Conservation (phyloP, 495 filamentous ascomycete genomes). For the Aspergillus cristatus region DNA sequence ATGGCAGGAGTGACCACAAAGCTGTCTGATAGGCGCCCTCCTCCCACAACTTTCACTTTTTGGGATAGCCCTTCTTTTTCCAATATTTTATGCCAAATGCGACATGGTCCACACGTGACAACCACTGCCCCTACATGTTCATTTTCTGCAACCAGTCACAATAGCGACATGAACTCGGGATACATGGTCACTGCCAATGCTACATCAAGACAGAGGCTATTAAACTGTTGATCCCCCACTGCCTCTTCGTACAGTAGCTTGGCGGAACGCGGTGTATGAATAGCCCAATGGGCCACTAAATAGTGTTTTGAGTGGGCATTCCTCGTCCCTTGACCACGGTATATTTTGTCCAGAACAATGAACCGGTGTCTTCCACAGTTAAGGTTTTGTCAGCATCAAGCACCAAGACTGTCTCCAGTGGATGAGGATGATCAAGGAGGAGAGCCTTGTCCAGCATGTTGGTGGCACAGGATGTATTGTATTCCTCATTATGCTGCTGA, state of each 20-base stretch:
- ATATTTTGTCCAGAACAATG: conserved; percentile 41
- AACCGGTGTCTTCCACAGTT: conserved; percentile 43
- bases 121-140: conserved; percentile 42
- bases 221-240: conserved; percentile 31
- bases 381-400: conserved; percentile 54
- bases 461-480: conserved; percentile 32
- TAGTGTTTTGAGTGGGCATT: conserved; percentile 32
- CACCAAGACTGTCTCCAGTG: conserved; percentile 38
- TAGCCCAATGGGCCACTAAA: conserved; percentile 44
- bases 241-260: conserved; percentile 49
- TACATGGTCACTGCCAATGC: conserved; percentile 37
- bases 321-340: conserved; percentile 2
- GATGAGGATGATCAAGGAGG: conserved; percentile 3
- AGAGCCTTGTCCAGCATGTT: conserved; percentile 31
- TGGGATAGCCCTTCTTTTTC: conserved; percentile 33
- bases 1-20: conserved; percentile 43
- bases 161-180: conserved; percentile 38
- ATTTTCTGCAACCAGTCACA: conserved; percentile 25
- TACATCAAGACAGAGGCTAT: conserved; percentile 37
- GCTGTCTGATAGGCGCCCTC: conserved; percentile 40
- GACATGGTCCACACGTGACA: conserved; percentile 47
- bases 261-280: conserved; percentile 48
- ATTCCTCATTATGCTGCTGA: conserved; percentile 22
- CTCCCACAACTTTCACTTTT: conserved; percentile 45
- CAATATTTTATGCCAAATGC: conserved; percentile 51